phyloP scores from a whole-genome alignment of 305 asterid species.

The Plantago coronopus region DNA sequence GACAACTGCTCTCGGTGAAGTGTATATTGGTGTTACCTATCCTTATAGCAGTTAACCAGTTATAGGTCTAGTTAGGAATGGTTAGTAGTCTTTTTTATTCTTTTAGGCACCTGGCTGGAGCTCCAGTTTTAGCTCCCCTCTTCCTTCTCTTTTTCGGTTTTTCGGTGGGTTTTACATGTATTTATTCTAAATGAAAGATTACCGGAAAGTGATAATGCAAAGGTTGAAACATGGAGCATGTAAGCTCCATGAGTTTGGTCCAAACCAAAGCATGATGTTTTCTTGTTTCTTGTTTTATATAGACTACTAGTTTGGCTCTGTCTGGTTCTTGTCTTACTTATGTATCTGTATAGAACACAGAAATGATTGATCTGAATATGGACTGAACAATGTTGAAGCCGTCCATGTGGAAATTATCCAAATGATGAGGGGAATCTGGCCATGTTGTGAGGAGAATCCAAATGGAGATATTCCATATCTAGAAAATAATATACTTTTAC shows the following conservation, averaged over 20 bases:
- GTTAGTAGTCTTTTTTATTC: conserved; percentile 16
- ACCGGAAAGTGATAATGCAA: conserved; percentile 18
- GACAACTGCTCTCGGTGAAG: conserved; percentile 10
- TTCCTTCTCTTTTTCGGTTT: background rate
- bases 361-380: background rate
- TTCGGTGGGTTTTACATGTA: conserved; percentile 20
- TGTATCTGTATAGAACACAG: no score
- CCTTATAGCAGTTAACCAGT: background rate
- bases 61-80: conserved; percentile 21
- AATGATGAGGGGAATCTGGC: background rate
- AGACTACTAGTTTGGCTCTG: background rate
- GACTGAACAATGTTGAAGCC: background rate
- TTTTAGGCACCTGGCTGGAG: conserved; percentile 16
- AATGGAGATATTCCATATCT: background rate
- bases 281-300: background rate
- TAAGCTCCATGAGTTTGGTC: conserved; percentile 1
- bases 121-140: conserved; percentile 11
- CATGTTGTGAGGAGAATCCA: background rate
- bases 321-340: background rate
- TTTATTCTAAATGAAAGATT: conserved; percentile 13
- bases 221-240: conserved; percentile 17
- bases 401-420: background rate
- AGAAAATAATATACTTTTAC: background rate
- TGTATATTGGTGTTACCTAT: conserved; percentile 21
- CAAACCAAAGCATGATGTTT: background rate